Percentiles rank a stretch among this genome's conserved stretches.
Conservation (phyloP, 768 basidiomycete species). For the Pholiota conissans region DNA sequence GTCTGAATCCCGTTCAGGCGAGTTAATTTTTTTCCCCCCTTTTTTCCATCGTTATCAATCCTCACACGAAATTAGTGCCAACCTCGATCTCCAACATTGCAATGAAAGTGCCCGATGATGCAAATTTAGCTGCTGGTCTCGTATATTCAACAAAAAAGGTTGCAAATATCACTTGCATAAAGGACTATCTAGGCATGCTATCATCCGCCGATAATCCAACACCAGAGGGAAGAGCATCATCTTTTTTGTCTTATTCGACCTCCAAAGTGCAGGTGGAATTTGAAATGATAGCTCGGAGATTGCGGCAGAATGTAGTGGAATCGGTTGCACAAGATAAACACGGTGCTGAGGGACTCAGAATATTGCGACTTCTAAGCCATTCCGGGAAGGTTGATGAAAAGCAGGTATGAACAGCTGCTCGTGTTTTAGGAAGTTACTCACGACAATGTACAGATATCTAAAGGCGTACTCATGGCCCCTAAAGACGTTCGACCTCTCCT, state of each 20-base stretch:
- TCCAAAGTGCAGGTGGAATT: slow-evolving; percentile 84
- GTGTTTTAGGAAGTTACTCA: background rate
- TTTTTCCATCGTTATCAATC: background rate
- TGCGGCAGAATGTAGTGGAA: slow-evolving; percentile 74
- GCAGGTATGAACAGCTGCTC: slow-evolving; percentile 57
- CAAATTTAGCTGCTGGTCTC: slow-evolving; percentile 63
- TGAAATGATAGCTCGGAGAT: slow-evolving; percentile 62
- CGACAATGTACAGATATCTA: slow-evolving; percentile 68
- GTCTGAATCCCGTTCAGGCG: slow-evolving; percentile 67
- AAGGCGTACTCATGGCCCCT: slow-evolving; percentile 88
- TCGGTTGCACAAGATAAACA: slow-evolving; percentile 80
- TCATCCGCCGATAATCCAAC: slow-evolving; percentile 84
- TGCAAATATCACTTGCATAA: slow-evolving; percentile 59
- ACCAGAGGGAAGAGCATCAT: slow-evolving; percentile 61
- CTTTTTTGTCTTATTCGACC: slow-evolving; percentile 69
- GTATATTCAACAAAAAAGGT: slow-evolving; percentile 55
- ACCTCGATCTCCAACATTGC: slow-evolving; percentile 66
- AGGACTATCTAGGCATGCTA: slow-evolving; percentile 80
- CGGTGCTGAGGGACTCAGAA: slow-evolving; percentile 80
- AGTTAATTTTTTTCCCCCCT: background rate
- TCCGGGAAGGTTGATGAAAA: slow-evolving; percentile 95
- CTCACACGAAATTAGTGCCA: slow-evolving; percentile 46
- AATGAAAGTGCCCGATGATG: slow-evolving; percentile 62
- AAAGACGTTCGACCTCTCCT: slow-evolving; percentile 85
- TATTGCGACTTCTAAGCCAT: slow-evolving; percentile 74